Evolutionary conservation across 352 stramenopile species (phyloP), one percentile per base, ranked within the genome.

Genomic region (Globisporangium paddicum): DNA sequence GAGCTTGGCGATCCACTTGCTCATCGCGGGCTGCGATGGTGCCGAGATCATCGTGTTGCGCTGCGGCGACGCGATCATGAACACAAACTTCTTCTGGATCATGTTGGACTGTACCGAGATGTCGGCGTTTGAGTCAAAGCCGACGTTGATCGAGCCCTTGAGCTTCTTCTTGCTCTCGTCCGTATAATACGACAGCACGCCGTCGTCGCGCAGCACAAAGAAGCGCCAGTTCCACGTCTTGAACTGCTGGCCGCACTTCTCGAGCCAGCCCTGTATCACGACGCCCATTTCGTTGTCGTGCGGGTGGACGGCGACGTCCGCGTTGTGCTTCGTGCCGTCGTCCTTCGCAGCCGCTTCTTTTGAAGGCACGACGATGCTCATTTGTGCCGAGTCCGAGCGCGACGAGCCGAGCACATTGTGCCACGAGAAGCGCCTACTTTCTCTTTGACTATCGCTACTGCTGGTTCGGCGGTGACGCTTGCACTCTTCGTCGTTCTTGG

Each of bases 161-260:
- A 84, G 69, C 67, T 86, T 90, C 55, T 78, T 80, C 38, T 86
- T 71, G 37, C 80, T 74, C 56, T 91, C 80, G 59, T 92, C 80
- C 0, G 67, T 73, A 58, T 92, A 95, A 57, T 95, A 95, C 8
- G 79, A 85, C 54, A 95, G 71, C 46, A 90, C 76, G 32, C 86
- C 82, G 64, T 94, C 84, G 47, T 86, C 70, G 18, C 82, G 79
- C 44, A 95, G 68, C 49, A 94, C 86, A 55, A 95, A 95, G 71
- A 91, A 94, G 41, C 84, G 82, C 83, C 77, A 92, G 62, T 95
- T 93, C 86, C 86, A 94, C 49, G 86, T 93, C 77, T 95, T 94
- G 66, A 95, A 91, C 56, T 89, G 82, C 66, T 93, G 82, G 1
- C 86, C 83, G 57, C 86, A 94, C 62, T 95, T 95, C 50, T 95